phyloP scores from a whole-genome alignment of 352 stramenopile genomes.

The Globisporangium uncinulatum region DNA sequence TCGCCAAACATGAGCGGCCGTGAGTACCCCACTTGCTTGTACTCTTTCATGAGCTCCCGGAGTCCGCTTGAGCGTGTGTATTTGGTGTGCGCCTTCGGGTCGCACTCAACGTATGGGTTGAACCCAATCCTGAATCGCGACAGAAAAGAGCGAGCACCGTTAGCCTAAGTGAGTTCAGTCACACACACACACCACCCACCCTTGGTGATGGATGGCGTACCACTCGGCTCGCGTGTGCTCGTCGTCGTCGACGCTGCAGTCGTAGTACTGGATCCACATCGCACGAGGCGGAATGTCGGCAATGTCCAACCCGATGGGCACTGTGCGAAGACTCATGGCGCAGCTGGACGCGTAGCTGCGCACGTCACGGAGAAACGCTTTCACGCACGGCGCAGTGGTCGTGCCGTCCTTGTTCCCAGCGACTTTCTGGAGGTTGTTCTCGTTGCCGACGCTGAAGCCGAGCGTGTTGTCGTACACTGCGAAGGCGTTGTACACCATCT shows the following conservation, averaged over 20 bases:
- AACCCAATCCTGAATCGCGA: slow-evolving; percentile 22
- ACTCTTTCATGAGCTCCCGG: slow-evolving; percentile 38
- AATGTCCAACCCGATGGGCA: slow-evolving; percentile 46
- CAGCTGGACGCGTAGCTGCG: slow-evolving; percentile 39
- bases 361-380: slow-evolving; percentile 39
- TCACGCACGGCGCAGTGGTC: slow-evolving; percentile 34
- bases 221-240: slow-evolving; percentile 35
- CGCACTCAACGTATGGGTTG: slow-evolving; percentile 57
- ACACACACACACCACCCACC: no score
- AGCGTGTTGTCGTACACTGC: slow-evolving; percentile 54
- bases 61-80: slow-evolving; percentile 36
- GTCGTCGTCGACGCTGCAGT: slow-evolving; percentile 35
- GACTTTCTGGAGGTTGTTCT: slow-evolving; percentile 39
- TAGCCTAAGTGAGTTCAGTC: no score
- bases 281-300: slow-evolving; percentile 38
- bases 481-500: slow-evolving; percentile 53
- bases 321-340: slow-evolving; percentile 19
- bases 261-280: slow-evolving; percentile 39
- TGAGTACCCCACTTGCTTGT: slow-evolving; percentile 27
- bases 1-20: slow-evolving; percentile 53
- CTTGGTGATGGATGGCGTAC: no score
- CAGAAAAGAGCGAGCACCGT: no score
- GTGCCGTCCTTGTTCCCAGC: slow-evolving; percentile 18
- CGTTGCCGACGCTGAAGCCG: slow-evolving; percentile 41
- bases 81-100: slow-evolving; percentile 26